phyloP scores from a whole-genome alignment of 106 monocot species.

The Xerophyta viscosa region DNA sequence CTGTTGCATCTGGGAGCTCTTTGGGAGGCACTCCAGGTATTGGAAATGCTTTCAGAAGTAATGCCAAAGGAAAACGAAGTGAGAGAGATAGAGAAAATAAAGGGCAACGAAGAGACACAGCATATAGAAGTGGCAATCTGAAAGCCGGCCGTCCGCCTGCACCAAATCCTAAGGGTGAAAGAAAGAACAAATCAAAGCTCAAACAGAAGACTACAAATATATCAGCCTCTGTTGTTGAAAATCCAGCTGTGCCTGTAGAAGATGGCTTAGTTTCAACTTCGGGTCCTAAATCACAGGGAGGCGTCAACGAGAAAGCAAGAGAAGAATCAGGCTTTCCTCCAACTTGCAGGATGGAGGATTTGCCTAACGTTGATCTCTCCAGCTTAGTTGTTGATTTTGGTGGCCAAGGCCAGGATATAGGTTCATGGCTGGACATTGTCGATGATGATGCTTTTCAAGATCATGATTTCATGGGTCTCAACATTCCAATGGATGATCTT shows the following conservation, averaged over 20 bases:
- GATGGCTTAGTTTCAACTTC: background rate
- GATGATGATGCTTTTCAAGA: slow-evolving; percentile 45
- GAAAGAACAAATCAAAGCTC: slow-evolving; percentile 39
- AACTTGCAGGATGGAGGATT: slow-evolving; percentile 1
- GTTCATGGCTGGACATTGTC: slow-evolving; percentile 28
- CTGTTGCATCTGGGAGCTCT: slow-evolving; percentile 9
- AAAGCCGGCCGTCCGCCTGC: slow-evolving; percentile 24
- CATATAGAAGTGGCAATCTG: slow-evolving; percentile 12
- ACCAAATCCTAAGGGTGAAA: slow-evolving; percentile 39
- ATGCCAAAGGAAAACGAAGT: slow-evolving; percentile 54
- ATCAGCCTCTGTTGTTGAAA: slow-evolving; percentile 23
- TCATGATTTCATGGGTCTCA: slow-evolving; percentile 31
- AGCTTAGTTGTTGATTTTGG: slow-evolving; percentile 24
- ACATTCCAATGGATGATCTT: slow-evolving; percentile 54
- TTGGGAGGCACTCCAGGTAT: slow-evolving; percentile 23
- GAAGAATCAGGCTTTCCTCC: slow-evolving; percentile 3
- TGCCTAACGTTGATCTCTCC: slow-evolving; percentile 18
- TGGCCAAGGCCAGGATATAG: slow-evolving; percentile 43
- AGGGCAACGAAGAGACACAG: slow-evolving; percentile 23
- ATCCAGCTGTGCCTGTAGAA: slow-evolving; percentile 11
- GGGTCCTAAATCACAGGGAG: slow-evolving; percentile 5
- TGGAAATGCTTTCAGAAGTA: slow-evolving; percentile 28
- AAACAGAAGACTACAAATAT: slow-evolving; percentile 45
- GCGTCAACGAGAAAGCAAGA: slow-evolving; percentile 3
- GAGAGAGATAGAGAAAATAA: slow-evolving; percentile 49